Base-by-base conservation (phyloP, 148 eudicot species). In the Vaccinium corymbosum region DNA sequence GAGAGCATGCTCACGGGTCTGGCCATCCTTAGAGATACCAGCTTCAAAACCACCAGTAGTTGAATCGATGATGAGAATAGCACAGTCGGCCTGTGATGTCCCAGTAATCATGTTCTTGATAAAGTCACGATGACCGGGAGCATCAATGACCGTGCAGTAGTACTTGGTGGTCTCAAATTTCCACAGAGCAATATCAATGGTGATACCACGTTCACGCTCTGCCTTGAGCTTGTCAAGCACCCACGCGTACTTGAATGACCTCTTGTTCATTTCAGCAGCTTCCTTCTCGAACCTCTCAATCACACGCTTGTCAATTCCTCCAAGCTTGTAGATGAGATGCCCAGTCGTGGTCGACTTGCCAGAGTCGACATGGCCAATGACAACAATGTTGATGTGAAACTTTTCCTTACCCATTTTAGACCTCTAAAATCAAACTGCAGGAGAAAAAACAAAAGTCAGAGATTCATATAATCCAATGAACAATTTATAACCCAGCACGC, bases 151-250 rank as follows among this genome's bases (percentile, higher is more conserved):
- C 4, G 92, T 90, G 84, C 91, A 90, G 84, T 89, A 90, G 91
- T 91, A 91, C 89, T 89, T 91, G 85, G 90, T 89, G 84, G 93
- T 91, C 89, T 91, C 93, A 49, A 89, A 89, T 90, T 91, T 91
- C 91, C 93, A 89, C 85, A 91, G 73, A 50, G 91, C 90, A 76
- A 91, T 88, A 72, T 91, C 93, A 84, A 91, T 91, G 84, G 93
- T 91, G 78, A 91, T 91, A 88, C 93, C 93, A 86, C 91, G 91
- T 46, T 91, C 93, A 80, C 93, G 91, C 89, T 91, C 93, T 12
- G 91, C 91, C 87, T 89, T 89, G 29, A 90, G 90, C 81, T 90
- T 90, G 90, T 91, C 93, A 50, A 87, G 50, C 55, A 87, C 89
- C 89, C 89, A 87, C 1, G 89, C 89, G 3, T 87, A 87, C 84